These are phyloP conservation scores for Scedosporium apiospermum DNA, from an alignment of 2,329 filamentous ascomycete species.

Conservation along the genomic window DNA sequence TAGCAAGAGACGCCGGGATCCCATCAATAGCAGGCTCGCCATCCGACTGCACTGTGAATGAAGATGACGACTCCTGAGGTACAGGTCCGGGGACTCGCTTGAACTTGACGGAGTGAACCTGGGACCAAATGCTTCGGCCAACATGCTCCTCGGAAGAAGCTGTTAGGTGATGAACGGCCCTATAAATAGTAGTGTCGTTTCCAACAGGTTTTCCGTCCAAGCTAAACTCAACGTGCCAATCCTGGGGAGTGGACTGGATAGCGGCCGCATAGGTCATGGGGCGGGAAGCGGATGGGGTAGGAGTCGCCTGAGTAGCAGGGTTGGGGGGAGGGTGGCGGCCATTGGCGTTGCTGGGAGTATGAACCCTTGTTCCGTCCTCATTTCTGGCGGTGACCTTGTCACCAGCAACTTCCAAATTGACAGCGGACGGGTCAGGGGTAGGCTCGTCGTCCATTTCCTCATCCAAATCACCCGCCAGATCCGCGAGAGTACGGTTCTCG, in stretches of 20 bases:
- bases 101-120: constrained; percentile 86
- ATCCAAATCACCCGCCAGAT: constrained; percentile 84
- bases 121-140: constrained; percentile 77
- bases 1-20: constrained; percentile 70
- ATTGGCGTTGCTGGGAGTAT: constrained; percentile 61
- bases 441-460: constrained; percentile 67
- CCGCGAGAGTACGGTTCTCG: constrained; percentile 52
- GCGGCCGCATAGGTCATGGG: constrained; percentile 78
- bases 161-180: constrained; percentile 67
- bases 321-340: constrained; percentile 27
- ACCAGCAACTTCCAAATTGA: constrained; percentile 82
- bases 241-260: constrained; percentile 69
- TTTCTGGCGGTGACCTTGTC: constrained; percentile 86
- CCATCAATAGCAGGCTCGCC: constrained; percentile 46
- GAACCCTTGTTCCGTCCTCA: constrained; percentile 80
- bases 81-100: constrained; percentile 76
- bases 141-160: constrained; percentile 50
- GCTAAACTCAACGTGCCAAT: constrained; percentile 97
- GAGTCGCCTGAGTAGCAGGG: constrained; percentile 33
- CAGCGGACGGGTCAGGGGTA: constrained; percentile 64
- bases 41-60: constrained; percentile 34
- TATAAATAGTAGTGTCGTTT: constrained; percentile 92
- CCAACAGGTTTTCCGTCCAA: constrained; percentile 74
- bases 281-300: constrained; percentile 46
- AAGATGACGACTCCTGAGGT: constrained; percentile 58